Evolutionary conservation across 345 rosid genomes (phyloP).

Genomic region (Rhodamnia rubescens): DNA sequence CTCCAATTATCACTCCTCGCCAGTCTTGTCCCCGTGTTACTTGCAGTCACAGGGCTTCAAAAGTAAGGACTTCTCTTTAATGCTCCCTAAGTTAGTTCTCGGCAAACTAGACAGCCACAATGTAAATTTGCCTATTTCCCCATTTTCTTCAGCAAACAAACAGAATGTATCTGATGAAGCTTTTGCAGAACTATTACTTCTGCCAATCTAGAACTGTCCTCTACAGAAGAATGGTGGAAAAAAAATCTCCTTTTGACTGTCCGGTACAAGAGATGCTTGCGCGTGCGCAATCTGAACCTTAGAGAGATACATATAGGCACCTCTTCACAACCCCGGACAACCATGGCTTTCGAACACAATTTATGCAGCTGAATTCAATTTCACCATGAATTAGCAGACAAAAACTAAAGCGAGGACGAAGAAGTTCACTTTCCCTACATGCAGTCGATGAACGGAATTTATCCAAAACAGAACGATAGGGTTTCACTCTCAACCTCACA

Average conservation of each 20-base stretch:
- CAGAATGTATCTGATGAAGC: not conserved
- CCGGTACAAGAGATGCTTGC: not conserved
- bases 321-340: not conserved
- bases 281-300: not conserved
- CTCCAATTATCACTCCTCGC: not conserved
- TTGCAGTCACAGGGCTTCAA: not conserved
- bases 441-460: not conserved
- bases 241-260: not conserved
- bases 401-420: not conserved
- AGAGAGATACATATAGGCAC: not conserved
- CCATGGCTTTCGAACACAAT: not conserved
- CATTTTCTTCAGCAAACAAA: not conserved
- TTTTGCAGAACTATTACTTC: not conserved
- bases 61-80: not conserved
- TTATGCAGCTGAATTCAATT: not conserved
- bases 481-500: conserved; percentile 32
- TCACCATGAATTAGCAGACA: not conserved
- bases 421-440: not conserved
- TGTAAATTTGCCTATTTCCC: not conserved
- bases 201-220: not conserved
- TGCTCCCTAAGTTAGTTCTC: not conserved
- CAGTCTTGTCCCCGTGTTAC: not conserved
- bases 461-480: not conserved
- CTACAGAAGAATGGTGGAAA: not conserved
- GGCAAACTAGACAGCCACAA: not conserved